Evolutionary conservation across 257 asterid species (phyloP).

Genomic region (Solanum commersonii): DNA sequence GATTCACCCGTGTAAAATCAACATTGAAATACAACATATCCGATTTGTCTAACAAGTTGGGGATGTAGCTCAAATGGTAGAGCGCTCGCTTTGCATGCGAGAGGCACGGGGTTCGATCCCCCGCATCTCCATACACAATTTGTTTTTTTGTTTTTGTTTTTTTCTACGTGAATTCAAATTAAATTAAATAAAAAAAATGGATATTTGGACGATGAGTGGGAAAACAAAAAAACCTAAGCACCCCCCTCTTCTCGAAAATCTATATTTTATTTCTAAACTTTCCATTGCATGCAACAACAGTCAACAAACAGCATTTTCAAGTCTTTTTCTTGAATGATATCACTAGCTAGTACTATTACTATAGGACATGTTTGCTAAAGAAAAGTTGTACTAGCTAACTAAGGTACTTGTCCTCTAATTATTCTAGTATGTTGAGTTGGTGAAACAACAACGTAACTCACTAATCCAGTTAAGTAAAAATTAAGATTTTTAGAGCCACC

Average conservation of each 20-base stretch:
- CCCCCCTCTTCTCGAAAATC: no score
- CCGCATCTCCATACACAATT: conserved; percentile 4
- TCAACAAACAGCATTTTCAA: neutral
- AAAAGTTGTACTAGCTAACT: neutral
- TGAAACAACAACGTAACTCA: neutral
- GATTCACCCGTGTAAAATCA: neutral
- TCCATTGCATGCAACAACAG: neutral
- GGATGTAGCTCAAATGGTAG: conserved; percentile 99
- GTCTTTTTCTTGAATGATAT: neutral
- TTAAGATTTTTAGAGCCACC: neutral
- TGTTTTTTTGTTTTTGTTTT: no score
- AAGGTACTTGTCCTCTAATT: neutral
- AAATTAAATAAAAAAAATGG: no score
- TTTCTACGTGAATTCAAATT: no score
- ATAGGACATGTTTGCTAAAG: neutral
- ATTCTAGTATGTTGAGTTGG: neutral
- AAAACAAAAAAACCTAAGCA: no score
- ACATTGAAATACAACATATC: no score
- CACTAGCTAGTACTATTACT: neutral
- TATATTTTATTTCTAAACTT: neutral
- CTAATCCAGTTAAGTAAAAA: neutral
- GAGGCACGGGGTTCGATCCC: conserved; percentile 99
- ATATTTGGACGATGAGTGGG: no score
- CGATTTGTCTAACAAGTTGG: neutral
- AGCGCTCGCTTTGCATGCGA: conserved; percentile 99